These are phyloP conservation scores for Clathrospora elynae DNA, from an alignment of 2,329 filamentous ascomycete species.

Conservation along the genomic window DNA sequence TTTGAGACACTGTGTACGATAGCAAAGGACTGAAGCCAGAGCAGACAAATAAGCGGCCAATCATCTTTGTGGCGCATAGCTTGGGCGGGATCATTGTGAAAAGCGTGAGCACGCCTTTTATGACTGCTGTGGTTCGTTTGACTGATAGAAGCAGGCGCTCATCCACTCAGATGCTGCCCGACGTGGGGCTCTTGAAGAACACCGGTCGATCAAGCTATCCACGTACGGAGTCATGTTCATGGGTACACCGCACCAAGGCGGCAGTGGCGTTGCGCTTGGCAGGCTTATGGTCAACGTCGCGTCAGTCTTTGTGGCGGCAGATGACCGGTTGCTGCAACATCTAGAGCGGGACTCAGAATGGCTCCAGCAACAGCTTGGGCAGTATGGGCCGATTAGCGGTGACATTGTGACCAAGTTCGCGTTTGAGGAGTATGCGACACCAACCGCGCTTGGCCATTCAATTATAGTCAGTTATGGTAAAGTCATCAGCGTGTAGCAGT, in stretches of 20 bases:
- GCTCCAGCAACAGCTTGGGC: slow-evolving; percentile 45
- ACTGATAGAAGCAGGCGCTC: slow-evolving; percentile 38
- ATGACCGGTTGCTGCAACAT: slow-evolving; percentile 38
- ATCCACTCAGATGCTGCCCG: slow-evolving; percentile 44
- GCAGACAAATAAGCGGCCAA: slow-evolving; percentile 36
- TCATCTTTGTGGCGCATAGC: slow-evolving; percentile 44
- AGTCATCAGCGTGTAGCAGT: neutral
- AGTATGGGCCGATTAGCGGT: slow-evolving; percentile 45
- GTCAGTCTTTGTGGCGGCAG: slow-evolving; percentile 42
- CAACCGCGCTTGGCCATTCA: slow-evolving; percentile 27
- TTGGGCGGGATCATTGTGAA: slow-evolving; percentile 45
- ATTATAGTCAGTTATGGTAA: slow-evolving; percentile 29
- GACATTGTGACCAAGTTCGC: slow-evolving; percentile 47
- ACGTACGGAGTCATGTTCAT: slow-evolving; percentile 51
- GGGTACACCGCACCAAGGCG: slow-evolving; percentile 49
- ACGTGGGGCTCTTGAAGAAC: slow-evolving; percentile 31
- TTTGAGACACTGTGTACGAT: slow-evolving; percentile 5
- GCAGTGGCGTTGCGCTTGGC: slow-evolving; percentile 38
- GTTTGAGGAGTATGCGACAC: slow-evolving; percentile 40
- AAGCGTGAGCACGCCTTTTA: slow-evolving; percentile 27
- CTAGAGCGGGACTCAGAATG: slow-evolving; percentile 46
- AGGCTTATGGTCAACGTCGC: slow-evolving; percentile 40
- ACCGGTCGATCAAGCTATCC: slow-evolving; percentile 42
- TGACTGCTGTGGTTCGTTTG: slow-evolving; percentile 5
- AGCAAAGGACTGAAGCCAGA: slow-evolving; percentile 19